A percentile compares a stretch with the other conserved stretches of the same genome.
Evolutionary conservation across 352 stramenopile species (phyloP).

Genomic region (Globisporangium paroecandrum): DNA sequence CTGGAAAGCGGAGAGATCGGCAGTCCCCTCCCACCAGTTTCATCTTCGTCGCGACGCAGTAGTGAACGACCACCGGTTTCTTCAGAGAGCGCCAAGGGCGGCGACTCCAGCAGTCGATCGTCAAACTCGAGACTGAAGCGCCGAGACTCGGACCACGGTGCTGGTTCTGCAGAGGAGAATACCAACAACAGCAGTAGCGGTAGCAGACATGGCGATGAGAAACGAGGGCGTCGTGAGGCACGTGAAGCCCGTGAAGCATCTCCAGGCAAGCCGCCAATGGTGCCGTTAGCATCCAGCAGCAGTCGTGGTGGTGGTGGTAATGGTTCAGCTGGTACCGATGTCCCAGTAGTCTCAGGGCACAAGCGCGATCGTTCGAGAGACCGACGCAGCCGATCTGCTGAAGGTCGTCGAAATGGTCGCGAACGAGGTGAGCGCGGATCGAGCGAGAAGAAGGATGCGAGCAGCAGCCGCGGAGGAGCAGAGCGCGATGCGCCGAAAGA

Average conservation of each 20-base stretch:
- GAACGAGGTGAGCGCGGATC: conserved; percentile 28
- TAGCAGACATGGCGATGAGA: conserved; percentile 28
- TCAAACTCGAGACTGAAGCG: conserved; percentile 15
- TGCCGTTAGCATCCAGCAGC: background rate
- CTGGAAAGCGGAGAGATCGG: conserved; percentile 57
- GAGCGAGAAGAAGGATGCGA: conserved; percentile 21
- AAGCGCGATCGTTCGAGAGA: conserved; percentile 31
- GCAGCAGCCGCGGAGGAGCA: conserved; percentile 17
- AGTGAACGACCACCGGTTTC: conserved; percentile 12
- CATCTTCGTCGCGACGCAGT: conserved; percentile 12
- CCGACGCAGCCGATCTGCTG: conserved; percentile 37
- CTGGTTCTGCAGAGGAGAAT: conserved; percentile 7
- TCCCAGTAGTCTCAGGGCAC: conserved; percentile 14
- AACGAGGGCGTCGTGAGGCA: conserved; percentile 25
- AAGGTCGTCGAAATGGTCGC: conserved; percentile 31
- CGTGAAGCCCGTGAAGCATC: conserved; percentile 28
- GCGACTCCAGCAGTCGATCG: conserved; percentile 1
- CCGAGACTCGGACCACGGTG: conserved; percentile 26
- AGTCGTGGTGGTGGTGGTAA: conserved; percentile 11
- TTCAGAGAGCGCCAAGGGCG: background rate
- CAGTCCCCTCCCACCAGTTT: conserved; percentile 7
- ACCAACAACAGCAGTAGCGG: conserved; percentile 13
- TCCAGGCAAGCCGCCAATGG: conserved; percentile 19
- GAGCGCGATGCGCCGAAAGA: conserved; percentile 7
- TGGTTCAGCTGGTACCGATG: conserved; percentile 12